These are phyloP conservation scores for Eucalyptus regnans DNA, from an alignment of 345 rosid species.

Conservation along the genomic window DNA sequence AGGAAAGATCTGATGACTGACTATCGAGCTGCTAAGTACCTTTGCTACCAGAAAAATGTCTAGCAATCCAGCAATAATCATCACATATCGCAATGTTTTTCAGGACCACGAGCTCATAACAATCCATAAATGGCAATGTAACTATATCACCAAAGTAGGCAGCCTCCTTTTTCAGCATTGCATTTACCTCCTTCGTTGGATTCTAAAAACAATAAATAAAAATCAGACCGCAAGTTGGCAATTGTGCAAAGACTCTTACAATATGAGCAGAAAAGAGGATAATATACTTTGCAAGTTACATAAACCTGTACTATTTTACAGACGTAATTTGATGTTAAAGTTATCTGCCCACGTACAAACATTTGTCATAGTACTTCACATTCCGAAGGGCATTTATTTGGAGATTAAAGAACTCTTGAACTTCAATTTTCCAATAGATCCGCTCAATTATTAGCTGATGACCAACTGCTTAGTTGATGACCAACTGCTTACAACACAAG, in stretches of 20 bases:
- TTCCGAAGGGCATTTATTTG: not conserved
- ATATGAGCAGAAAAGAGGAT: not conserved
- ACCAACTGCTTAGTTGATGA: not conserved
- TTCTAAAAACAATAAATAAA: constrained; percentile 22
- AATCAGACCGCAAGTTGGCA: not conserved
- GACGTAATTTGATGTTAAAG: not conserved
- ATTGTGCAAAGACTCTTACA: not conserved
- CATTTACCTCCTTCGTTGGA: constrained; percentile 93
- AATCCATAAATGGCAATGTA: constrained; percentile 92
- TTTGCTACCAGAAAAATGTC: not conserved
- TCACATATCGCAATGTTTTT: constrained; percentile 91
- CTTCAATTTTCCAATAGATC: not conserved
- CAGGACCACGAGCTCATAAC: constrained; percentile 90
- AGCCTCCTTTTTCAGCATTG: constrained; percentile 82
- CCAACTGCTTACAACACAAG: not conserved
- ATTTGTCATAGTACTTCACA: not conserved
- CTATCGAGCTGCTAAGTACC: not conserved
- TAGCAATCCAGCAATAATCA: not conserved
- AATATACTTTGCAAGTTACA: not conserved
- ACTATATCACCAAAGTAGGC: constrained; percentile 84
- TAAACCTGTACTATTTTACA: not conserved
- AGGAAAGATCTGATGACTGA: not conserved
- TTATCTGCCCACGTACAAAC: not conserved
- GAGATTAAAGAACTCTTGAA: not conserved
- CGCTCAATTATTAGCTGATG: not conserved